Evolutionary conservation across 345 rosid genomes (phyloP).

Genomic region (Eucalyptus cloeziana): DNA sequence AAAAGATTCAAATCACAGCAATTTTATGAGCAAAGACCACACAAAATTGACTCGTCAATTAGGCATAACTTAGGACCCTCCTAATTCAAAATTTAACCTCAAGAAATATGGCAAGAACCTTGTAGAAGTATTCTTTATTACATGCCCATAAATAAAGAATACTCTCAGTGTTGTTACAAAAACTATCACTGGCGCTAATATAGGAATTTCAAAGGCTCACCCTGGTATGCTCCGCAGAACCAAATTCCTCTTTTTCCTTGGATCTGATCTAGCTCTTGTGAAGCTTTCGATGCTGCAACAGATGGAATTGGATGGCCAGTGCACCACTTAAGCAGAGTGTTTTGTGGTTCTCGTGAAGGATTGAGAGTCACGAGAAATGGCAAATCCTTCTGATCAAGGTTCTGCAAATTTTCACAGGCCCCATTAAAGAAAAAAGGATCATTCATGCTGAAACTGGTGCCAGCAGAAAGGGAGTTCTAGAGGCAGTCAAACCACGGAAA

Average conservation of each 20-base stretch:
- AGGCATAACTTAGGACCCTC: neutral
- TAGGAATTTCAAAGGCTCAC: constrained; percentile 8
- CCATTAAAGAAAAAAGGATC: neutral
- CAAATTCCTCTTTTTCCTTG: constrained; percentile 83
- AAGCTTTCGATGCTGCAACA: constrained; percentile 75
- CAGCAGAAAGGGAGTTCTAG: neutral
- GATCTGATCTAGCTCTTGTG: constrained; percentile 55
- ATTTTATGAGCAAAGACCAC: neutral
- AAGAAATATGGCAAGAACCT: neutral
- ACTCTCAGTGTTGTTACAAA: neutral
- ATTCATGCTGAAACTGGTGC: neutral
- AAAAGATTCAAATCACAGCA: neutral
- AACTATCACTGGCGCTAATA: neutral
- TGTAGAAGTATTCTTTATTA: neutral
- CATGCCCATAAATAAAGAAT: neutral
- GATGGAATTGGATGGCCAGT: constrained; percentile 92
- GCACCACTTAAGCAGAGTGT: constrained; percentile 63
- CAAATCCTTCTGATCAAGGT: constrained; percentile 47
- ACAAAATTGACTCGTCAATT: neutral
- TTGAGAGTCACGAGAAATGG: constrained; percentile 83
- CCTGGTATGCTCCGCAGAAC: constrained; percentile 94
- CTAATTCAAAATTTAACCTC: neutral
- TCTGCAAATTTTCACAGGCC: constrained; percentile 24
- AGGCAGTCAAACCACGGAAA: neutral
- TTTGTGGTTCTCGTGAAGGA: constrained; percentile 51